A percentile compares a stretch with the other conserved stretches of the same genome.
These are phyloP conservation scores for Cantharellus cinnabarinus DNA, from an alignment of 768 basidiomycete species.

Conservation along the genomic window DNA sequence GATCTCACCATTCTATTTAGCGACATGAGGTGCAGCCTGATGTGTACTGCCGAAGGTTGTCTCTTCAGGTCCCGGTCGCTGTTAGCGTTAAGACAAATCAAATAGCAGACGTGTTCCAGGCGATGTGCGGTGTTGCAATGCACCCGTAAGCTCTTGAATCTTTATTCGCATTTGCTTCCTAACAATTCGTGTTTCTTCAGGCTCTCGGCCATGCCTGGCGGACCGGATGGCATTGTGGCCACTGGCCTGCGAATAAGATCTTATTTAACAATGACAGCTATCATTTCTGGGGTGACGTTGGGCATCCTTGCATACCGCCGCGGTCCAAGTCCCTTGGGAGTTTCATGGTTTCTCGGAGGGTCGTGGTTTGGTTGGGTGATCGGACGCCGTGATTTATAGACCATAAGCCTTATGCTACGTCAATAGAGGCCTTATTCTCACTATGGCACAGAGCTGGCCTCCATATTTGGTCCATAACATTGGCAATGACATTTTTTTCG, in stretches of 20 bases:
- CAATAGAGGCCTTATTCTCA: too few relatives aligned
- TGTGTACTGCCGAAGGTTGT: slow-evolving; percentile 77
- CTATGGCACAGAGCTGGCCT: too few relatives aligned
- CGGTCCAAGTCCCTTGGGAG: slow-evolving; percentile 21
- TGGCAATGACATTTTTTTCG: too few relatives aligned
- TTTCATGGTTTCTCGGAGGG: slow-evolving; percentile 30
- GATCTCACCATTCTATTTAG: slow-evolving; percentile 19
- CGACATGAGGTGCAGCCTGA: slow-evolving; percentile 97
- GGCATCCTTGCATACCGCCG: slow-evolving; percentile 45
- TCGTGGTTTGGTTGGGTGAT: slow-evolving; percentile 51
- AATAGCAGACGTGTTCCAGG: slow-evolving; percentile 72
- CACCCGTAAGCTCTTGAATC: slow-evolving; percentile 43
- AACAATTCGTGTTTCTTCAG: slow-evolving; percentile 19
- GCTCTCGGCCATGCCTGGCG: slow-evolving; percentile 54
- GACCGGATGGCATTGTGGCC: slow-evolving; percentile 58
- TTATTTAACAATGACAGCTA: slow-evolving; percentile 51
- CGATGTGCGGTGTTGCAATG: slow-evolving; percentile 66
- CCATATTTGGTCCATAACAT: too few relatives aligned
- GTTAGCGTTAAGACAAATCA: slow-evolving; percentile 79
- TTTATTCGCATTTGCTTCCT: slow-evolving; percentile 10
- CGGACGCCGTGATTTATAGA: slow-evolving; percentile 27
- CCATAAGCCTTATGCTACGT: neutral
- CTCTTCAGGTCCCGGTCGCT: slow-evolving; percentile 83
- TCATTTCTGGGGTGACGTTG: slow-evolving; percentile 56
- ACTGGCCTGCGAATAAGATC: slow-evolving; percentile 45